Evolutionary conservation across 345 rosid genomes (phyloP).

Genomic region (Citrus unshiu): DNA sequence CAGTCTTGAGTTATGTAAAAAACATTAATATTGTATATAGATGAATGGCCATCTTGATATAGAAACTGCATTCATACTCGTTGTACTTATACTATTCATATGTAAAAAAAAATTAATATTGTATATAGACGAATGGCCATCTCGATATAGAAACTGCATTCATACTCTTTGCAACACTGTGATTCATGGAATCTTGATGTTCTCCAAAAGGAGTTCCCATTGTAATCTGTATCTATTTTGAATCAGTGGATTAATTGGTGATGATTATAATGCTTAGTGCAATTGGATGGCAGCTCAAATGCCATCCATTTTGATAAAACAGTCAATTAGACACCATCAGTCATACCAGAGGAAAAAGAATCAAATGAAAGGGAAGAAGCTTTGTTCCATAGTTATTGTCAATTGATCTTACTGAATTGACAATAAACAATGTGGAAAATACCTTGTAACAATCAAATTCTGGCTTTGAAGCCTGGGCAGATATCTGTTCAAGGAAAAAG

Average conservation of each 20-base stretch:
- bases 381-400: too few relatives aligned
- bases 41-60: too few relatives aligned
- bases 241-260: neutral
- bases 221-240: slow-evolving; percentile 29
- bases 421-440: slow-evolving; percentile 1
- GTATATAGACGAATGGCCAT: too few relatives aligned
- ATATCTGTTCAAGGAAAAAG: slow-evolving; percentile 28
- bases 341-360: too few relatives aligned
- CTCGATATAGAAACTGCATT: too few relatives aligned
- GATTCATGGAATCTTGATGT: slow-evolving; percentile 88
- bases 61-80: too few relatives aligned
- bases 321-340: neutral
- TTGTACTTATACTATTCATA: too few relatives aligned
- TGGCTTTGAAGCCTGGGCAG: slow-evolving; percentile 33
- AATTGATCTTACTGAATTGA: neutral
- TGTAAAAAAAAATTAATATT: too few relatives aligned
- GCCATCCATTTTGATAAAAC: neutral
- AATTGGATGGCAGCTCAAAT: neutral
- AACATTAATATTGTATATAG: too few relatives aligned
- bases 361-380: too few relatives aligned
- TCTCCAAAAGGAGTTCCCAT: slow-evolving; percentile 81
- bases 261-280: neutral
- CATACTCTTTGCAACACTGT: slow-evolving; percentile 24
- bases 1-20: too few relatives aligned
- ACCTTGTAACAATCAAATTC: slow-evolving; percentile 50